Base-by-base conservation (phyloP, 768 basidiomycete genomes). In the Coprinopsis strossmayeri region DNA sequence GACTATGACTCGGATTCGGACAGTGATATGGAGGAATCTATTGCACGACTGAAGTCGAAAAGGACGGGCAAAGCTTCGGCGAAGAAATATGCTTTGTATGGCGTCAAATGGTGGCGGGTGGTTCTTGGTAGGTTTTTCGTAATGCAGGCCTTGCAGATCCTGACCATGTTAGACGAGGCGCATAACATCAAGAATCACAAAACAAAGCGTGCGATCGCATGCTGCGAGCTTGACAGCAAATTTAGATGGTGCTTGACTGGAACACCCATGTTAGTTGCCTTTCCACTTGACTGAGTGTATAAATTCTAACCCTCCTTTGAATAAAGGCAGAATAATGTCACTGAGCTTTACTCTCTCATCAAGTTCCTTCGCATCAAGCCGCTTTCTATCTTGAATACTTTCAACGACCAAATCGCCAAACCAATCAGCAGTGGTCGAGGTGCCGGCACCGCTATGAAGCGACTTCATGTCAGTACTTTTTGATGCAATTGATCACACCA, bases 151-250 rank as follows among this genome's bases (percentile, higher is more conserved):
- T 25, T 47, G 46, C 27, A 34, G 12, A 10, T 3, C 9, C 48
- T 49, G 3, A 41, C 37, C 2, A 34, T n/a, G 2, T 30, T 45
- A 89, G 93, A 96, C 59, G 92, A 96, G 59, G 93, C 93, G 0
- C 93, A 96, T 61, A 89, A 86, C 57, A 95, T 96, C 70, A 95
- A 94, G 72, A 91, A 93, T 58, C 73, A 79, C 43, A 82, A 74
- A 28, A 88, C 85, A 0, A 87, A 91, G 59, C 78, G 78, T 25
- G 81, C 90, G 2, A 70, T 82, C 30, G 91, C 89, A 0, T 91
- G 90, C 51, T 87, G 81, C 51, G 85, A 73, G 4, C 70, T 95
- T n/a, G 64, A 82, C 40, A 76, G 78, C 12, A 89, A 87, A 58
- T 92, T 77, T 63, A 74, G 88, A 46, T 96, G 93, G 93, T 89